Percentiles rank a stretch among this genome's conserved stretches.
Conservation (phyloP, 441 rosid species). For the Syzygium syzygioides region DNA sequence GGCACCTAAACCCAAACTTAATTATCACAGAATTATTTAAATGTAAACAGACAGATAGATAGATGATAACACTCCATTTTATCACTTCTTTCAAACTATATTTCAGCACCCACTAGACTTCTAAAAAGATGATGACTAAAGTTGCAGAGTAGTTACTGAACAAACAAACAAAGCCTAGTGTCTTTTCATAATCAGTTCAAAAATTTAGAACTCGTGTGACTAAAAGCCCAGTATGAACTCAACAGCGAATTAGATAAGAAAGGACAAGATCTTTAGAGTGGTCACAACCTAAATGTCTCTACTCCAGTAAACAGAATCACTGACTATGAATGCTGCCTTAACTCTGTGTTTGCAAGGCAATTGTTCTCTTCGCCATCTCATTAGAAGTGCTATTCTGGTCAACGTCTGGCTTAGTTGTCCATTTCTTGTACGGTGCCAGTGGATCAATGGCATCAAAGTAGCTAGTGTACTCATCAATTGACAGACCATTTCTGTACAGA, state of each 20-base stretch:
- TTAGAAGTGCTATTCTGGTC: conserved; percentile 4
- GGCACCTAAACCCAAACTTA: conserved; percentile 40
- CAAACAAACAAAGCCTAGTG: neutral
- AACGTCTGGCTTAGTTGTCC: conserved; percentile 29
- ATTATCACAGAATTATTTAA: neutral
- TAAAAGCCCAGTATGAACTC: neutral
- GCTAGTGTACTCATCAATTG: conserved; percentile 73
- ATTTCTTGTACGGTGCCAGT: conserved; percentile 57
- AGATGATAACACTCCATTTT: neutral
- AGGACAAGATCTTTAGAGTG: neutral
- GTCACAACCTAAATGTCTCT: conserved; percentile 70
- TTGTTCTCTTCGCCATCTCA: conserved; percentile 14
- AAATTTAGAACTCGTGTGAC: neutral
- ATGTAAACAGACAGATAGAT: neutral
- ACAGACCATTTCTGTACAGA: conserved; percentile 63
- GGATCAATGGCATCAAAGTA: conserved; percentile 79
- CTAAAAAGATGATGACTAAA: neutral
- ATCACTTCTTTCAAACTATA: neutral
- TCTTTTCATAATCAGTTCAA: neutral
- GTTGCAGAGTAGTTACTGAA: neutral
- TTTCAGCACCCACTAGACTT: neutral
- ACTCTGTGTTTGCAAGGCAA: conserved; percentile 36
- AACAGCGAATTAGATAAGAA: neutral
- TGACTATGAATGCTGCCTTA: conserved; percentile 76
- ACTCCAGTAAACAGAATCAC: conserved; percentile 95